Base-by-base conservation (phyloP, 345 rosid species). In the Abelmoschus esculentus region DNA sequence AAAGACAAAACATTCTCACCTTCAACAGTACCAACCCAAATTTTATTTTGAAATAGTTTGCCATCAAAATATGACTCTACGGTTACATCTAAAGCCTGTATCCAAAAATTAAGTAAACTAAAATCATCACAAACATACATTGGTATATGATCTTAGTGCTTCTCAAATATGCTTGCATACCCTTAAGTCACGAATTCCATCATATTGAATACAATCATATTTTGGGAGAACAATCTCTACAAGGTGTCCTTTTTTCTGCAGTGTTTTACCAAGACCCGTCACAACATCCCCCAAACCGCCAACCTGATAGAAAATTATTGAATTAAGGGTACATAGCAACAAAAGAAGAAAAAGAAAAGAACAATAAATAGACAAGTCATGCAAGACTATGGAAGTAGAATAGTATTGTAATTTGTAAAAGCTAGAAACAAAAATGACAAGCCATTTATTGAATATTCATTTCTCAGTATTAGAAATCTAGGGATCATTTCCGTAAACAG, bases 211-310 rank as follows among this genome's bases (percentile, higher is more conserved):
- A 81, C 97, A 93, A 74, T 93, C 98, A 77, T 93, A 93, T 74
- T 93, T 93, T 53, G 98, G 98, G 74, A 93, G 83, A 78, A 93
- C 76, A 77, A 93, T 83, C 82, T 93, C 98, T 72, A 91, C 91
- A 76, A 91, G 87, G 70, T 93, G 96, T 66, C 97, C 98, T 83
- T 80, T 87, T 86, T 88, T 87, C 80, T 93, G 98, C 67, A 93
- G 76, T 75, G 97, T 89, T 83, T 91, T 93, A 71, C 95, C 76
- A 74, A 93, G 97, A 77, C 97, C 98, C 44, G 96, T 83, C 72
- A 93, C 91, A 55, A 93, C 98, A 70, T 93, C 98, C 60, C 93
- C 98, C 84, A 93, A 85, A 56, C 98, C 98, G 68, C 98, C 98
- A 84, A 93, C 98, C 98, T 93, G 68, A 18, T 58, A 26, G 50